Evolutionary conservation across 2,329 filamentous ascomycete genomes (phyloP).

Genomic region (Colletotrichum cuscutae): DNA sequence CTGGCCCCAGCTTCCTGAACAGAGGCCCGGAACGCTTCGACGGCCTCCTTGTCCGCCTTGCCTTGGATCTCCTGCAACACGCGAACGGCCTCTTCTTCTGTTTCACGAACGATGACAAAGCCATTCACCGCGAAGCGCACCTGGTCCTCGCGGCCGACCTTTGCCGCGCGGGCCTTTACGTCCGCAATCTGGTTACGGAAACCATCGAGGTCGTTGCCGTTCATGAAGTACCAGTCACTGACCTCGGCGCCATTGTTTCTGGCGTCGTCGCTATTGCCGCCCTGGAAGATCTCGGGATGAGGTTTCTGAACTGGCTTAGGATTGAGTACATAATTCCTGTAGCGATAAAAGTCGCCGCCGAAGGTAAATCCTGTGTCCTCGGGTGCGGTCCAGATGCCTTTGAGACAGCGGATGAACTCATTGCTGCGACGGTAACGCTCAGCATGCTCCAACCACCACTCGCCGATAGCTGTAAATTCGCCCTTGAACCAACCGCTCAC

Average conservation of each 20-base stretch:
- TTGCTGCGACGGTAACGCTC: slow-evolving; percentile 61
- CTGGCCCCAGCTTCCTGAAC: slow-evolving; percentile 61
- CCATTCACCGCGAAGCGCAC: slow-evolving; percentile 61
- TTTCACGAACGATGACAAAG: slow-evolving; percentile 60
- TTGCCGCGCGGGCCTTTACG: slow-evolving; percentile 56
- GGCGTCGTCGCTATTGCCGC: slow-evolving; percentile 62
- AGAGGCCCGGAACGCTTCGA: slow-evolving; percentile 58
- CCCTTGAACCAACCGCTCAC: slow-evolving; percentile 64
- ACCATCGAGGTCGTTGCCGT: slow-evolving; percentile 64
- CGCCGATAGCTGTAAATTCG: slow-evolving; percentile 61
- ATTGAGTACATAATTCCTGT: slow-evolving; percentile 59
- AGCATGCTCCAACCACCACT: slow-evolving; percentile 65
- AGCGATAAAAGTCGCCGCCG: slow-evolving; percentile 63
- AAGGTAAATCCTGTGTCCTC: slow-evolving; percentile 57
- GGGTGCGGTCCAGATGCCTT: slow-evolving; percentile 59
- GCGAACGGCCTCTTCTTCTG: slow-evolving; percentile 59
- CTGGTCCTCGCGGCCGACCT: slow-evolving; percentile 51
- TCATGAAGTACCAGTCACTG: slow-evolving; percentile 65
- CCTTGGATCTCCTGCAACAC: slow-evolving; percentile 63
- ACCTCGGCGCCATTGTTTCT: slow-evolving; percentile 58
- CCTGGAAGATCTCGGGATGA: slow-evolving; percentile 63
- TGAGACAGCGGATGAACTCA: slow-evolving; percentile 62
- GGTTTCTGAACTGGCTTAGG: slow-evolving; percentile 61
- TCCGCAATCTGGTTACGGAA: slow-evolving; percentile 61
- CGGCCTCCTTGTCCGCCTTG: slow-evolving; percentile 61